phyloP scores from a whole-genome alignment of 2,329 filamentous ascomycete species.

The Claviceps sp. region DNA sequence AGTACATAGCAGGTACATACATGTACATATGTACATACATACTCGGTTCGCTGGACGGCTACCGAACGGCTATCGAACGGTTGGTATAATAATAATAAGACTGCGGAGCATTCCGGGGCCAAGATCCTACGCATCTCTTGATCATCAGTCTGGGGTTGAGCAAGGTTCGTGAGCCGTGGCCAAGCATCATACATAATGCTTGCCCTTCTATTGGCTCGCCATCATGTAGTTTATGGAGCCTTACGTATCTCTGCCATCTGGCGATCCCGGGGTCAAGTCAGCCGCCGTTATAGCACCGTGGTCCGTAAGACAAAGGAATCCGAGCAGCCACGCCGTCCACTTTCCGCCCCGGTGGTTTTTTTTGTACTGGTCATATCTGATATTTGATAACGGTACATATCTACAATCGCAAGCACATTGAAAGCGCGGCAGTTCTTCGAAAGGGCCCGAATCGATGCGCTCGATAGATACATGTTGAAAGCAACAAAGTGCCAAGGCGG shows the following conservation, averaged over 20 bases:
- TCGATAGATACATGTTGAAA: no score
- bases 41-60: not conserved
- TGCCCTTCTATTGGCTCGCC: conserved; percentile 5
- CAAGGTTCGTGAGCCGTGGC: not conserved
- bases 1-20: no score
- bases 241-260: conserved; percentile 1
- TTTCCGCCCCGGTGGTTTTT: not conserved
- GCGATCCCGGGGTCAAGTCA: not conserved
- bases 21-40: not conserved
- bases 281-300: conserved; percentile 1
- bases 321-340: not conserved
- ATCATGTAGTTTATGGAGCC: conserved; percentile 4
- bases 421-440: not conserved
- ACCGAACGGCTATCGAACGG: not conserved
- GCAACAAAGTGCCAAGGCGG: not conserved
- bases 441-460: no score
- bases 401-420: not conserved
- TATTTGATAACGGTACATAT: not conserved
- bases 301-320: not conserved
- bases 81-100: not conserved
- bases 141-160: not conserved
- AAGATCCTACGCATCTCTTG: conserved; percentile 1
- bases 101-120: not conserved
- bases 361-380: not conserved
- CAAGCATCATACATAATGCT: conserved; percentile 6